Base-by-base conservation (phyloP, 2,329 filamentous ascomycete species). In the Verticillium isaacii region DNA sequence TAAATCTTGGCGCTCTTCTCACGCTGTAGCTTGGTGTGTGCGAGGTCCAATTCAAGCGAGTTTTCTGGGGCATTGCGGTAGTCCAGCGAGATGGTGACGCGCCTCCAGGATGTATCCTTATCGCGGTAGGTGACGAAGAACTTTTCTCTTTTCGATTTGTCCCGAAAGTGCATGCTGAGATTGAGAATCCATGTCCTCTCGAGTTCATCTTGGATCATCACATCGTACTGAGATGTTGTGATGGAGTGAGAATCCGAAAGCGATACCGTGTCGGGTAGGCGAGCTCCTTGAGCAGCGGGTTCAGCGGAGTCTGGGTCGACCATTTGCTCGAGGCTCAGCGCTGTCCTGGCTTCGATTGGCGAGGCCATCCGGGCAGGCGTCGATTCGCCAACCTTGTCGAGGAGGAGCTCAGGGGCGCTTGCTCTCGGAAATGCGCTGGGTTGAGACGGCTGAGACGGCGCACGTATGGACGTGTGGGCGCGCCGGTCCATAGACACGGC, bases 41-140 rank as follows among this genome's bases (percentile, higher is more conserved):
- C 85, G 59, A 99, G 80, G 64, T 97, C 93, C 68, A 87, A 85
- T 77, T 99, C 95, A 9, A 99, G 82, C 0, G 94, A 98, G 66
- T 90, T 89, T 1, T 86, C 83, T 1, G 89, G 88, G 5, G 92
- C 89, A 70, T 90, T 81, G 63, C 93, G 88, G 75, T 98, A 99
- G 76, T 99, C 95, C 68, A 96, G 86, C 1, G 95, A 97, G 34
- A 99, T 88, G 2, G 95, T 98, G 58, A 99, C 90, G 58, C 94
- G 85, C 61, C 92, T 87, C 91, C 93, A 97, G 64, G 86, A 80
- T 64, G 86, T 89, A 3, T 91, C 87, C 57, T 85, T 84, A 73
- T 96, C 90, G 57, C 93, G 91, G 73, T 91, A 99, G 0, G 95
- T 98, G 65, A 99, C 89, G 74, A 98, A 99, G 79, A 98, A 98